Evolutionary conservation across 441 rosid species (phyloP), one percentile per base, ranked within the genome.

Genomic region (Breynia disticha): DNA sequence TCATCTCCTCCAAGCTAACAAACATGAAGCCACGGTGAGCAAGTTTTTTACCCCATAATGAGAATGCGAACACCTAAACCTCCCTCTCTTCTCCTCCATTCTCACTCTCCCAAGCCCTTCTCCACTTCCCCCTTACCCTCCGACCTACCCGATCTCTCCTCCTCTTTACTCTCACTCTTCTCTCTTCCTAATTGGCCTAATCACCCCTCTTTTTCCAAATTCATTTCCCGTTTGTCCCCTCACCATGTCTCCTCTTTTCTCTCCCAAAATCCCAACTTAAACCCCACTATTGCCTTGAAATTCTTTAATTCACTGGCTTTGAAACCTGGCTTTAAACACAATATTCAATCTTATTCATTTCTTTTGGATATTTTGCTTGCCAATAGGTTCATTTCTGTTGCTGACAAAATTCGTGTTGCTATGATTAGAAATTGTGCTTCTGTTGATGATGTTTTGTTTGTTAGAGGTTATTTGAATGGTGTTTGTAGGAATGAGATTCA

Each of bases 101-200:
- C 10, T 43, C 1, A n/a, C 55, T 11, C n/a, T 41, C 37, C 4
- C 20, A 32, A 35, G 16, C 42, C 38, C 41, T 9, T 28, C 19
- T 52, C 55, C 43, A 32, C 19, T 16, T 28, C 43, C 55, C n/a
- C 55, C 19, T 7, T 24, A 24, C 32, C 32, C 32, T 24, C 53
- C 11, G 28, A 8, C 11, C 39, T 12, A 14, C 2, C 56, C 7
- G 56, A 16, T n/a, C n/a, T 73, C 20, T 58, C 81, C 3, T 59
- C 71, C 15, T 75, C 61, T 19, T 64, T 84, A n/a, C 65, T 71
- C 55, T 60, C 82, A 24, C 55, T 76, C 46, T 71, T 81, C 20
- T 53, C 75, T 5, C 70, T 76, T 59, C 79, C 81, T 28, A 71
- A 63, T 52, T 84, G 93, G 93, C 68, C 73, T 42, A 76, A 65